Percentiles rank a stretch among this genome's conserved stretches.
Conservation (phyloP, 2,329 filamentous ascomycete species). For the Neocucurbitaria cava region DNA sequence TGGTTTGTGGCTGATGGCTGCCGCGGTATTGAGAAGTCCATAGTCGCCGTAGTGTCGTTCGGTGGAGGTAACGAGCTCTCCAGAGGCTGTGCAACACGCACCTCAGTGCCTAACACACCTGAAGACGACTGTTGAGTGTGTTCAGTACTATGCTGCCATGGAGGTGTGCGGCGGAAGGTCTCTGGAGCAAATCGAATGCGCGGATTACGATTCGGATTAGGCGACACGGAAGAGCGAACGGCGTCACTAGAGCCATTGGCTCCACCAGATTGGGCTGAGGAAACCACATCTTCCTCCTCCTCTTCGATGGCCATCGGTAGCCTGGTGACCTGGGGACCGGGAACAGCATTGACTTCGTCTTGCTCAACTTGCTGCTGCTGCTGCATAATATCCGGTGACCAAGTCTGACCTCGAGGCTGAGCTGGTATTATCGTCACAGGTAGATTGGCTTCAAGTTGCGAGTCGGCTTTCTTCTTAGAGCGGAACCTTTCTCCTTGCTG, state of each 20-base stretch:
- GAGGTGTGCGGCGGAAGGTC: conserved; percentile 3
- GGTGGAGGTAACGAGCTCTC: conserved; percentile 1
- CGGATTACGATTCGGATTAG: conserved; percentile 24
- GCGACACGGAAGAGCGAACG: conserved; percentile 14
- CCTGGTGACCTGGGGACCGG: conserved; percentile 22
- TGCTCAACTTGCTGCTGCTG: conserved; percentile 28
- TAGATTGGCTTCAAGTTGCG: conserved; percentile 51
- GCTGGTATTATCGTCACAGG: conserved; percentile 69
- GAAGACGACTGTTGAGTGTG: not conserved
- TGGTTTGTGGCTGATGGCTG: conserved; percentile 34
- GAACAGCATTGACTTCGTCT: conserved; percentile 18
- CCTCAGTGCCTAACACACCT: conserved; percentile 23
- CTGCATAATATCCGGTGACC: conserved; percentile 56
- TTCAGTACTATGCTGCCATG: conserved; percentile 10
- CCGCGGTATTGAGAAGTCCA: conserved; percentile 9
- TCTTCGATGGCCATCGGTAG: conserved; percentile 27
- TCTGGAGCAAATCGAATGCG: conserved; percentile 37
- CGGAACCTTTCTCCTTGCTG: conserved; percentile 56
- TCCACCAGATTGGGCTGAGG: conserved; percentile 17
- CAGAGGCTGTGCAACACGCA: conserved; percentile 5
- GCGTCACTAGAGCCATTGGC: conserved; percentile 16
- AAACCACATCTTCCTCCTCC: conserved; percentile 19
- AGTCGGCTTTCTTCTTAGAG: conserved; percentile 45
- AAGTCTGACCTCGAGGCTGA: conserved; percentile 62
- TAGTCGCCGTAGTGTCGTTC: conserved; percentile 6